These are phyloP conservation scores for Odonthalia washingtoniensis DNA, from an alignment of 31 red algal species.

Conservation along the genomic window DNA sequence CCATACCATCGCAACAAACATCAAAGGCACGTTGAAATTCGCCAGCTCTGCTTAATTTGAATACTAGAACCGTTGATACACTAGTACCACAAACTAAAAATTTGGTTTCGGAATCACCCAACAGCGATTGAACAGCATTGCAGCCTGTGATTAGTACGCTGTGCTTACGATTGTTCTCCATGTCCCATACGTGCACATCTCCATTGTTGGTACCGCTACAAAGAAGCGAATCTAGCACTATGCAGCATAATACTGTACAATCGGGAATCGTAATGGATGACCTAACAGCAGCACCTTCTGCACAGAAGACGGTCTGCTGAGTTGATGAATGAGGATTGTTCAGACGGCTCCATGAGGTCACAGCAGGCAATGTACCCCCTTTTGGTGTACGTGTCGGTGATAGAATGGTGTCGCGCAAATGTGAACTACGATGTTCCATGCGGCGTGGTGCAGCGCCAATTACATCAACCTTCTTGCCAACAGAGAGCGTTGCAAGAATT, in stretches of 20 bases:
- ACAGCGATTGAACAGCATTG: conserved; percentile 53
- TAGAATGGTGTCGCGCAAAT: no score
- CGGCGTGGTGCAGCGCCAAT: not conserved
- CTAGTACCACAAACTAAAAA: conserved; percentile 57
- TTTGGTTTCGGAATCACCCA: conserved; percentile 43
- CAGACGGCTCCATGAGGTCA: not conserved
- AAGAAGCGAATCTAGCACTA: conserved; percentile 53
- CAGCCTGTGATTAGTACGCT: conserved; percentile 40
- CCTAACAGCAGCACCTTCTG: conserved; percentile 40
- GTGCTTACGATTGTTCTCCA: conserved; percentile 46
- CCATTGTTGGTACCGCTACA: conserved; percentile 78
- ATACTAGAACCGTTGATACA: conserved; percentile 55
- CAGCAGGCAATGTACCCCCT: not conserved
- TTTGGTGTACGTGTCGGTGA: not conserved
- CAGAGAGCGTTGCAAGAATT: conserved; percentile 47
- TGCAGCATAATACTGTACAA: conserved; percentile 61
- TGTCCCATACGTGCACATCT: conserved; percentile 74
- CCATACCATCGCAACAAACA: conserved; percentile 67
- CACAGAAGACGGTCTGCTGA: not conserved
- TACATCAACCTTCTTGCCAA: not conserved
- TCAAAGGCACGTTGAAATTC: conserved; percentile 40
- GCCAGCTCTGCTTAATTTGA: conserved; percentile 18
- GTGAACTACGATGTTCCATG: no score
- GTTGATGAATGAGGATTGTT: not conserved
- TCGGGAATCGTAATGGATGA: conserved; percentile 60